phyloP scores from a whole-genome alignment of 169 alveolate genomes.

The Eimeria acervulina region DNA sequence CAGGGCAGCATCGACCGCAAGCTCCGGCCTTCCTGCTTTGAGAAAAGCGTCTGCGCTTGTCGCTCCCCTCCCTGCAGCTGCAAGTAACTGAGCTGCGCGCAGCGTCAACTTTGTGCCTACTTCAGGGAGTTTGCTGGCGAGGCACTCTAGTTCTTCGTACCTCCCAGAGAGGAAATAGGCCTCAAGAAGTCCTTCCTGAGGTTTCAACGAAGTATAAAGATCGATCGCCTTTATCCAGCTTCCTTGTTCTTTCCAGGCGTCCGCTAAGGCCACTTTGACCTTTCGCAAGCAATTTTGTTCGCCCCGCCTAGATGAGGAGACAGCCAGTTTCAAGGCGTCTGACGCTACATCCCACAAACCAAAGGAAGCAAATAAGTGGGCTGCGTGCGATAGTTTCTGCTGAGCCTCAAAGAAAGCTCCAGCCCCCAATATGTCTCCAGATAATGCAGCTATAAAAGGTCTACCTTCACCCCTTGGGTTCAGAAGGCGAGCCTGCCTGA shows the following conservation, averaged over 20 bases:
- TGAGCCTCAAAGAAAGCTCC: slow-evolving; percentile 67
- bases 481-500: slow-evolving; percentile 66
- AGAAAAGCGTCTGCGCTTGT: slow-evolving; percentile 49
- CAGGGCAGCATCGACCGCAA: slow-evolving; percentile 63
- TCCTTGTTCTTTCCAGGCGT: slow-evolving; percentile 57
- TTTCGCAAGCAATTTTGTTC: neutral
- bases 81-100: slow-evolving; percentile 73
- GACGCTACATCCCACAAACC: slow-evolving; percentile 64
- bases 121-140: slow-evolving; percentile 7
- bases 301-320: neutral
- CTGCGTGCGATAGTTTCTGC: slow-evolving; percentile 24
- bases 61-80: slow-evolving; percentile 65
- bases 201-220: neutral
- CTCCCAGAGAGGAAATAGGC: slow-evolving; percentile 43
- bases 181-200: slow-evolving; percentile 67
- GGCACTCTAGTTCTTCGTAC: slow-evolving; percentile 55
- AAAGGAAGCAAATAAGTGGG: slow-evolving; percentile 23
- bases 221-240: neutral
- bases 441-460: slow-evolving; percentile 29
- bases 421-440: slow-evolving; percentile 71
- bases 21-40: slow-evolving; percentile 56
- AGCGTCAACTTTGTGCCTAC: neutral
- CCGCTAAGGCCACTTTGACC: slow-evolving; percentile 39
- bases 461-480: slow-evolving; percentile 57
- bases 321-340: slow-evolving; percentile 35